Percentiles rank a stretch among this genome's conserved stretches.
phyloP scores from a whole-genome alignment of 495 filamentous ascomycete species.

The Darksidea phi region DNA sequence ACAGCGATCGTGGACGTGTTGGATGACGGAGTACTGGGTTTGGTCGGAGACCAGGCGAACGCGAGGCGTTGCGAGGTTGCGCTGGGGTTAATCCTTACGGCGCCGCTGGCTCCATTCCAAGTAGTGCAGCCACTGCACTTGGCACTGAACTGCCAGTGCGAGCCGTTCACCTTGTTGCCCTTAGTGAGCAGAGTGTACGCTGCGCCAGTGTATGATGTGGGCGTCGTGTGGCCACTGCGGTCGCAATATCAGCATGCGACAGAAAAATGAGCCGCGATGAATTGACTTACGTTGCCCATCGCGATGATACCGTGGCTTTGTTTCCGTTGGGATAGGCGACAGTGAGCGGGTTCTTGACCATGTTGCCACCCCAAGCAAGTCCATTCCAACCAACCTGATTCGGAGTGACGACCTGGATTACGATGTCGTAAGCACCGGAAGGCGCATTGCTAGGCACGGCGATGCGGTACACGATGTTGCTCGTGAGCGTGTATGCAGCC shows the following conservation, averaged over 20 bases:
- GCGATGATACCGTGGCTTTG: slow-evolving; percentile 44
- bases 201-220: slow-evolving; percentile 20
- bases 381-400: slow-evolving; percentile 48
- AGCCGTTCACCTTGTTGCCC: slow-evolving; percentile 23
- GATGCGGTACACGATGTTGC: slow-evolving; percentile 46
- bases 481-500: slow-evolving; percentile 44
- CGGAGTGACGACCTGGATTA: slow-evolving; percentile 49
- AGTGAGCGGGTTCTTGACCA: slow-evolving; percentile 52
- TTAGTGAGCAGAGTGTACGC: slow-evolving; percentile 14
- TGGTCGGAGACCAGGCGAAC: slow-evolving; percentile 14
- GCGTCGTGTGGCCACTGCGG: slow-evolving; percentile 20
- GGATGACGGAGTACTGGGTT: slow-evolving; percentile 8
- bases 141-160: slow-evolving; percentile 31
- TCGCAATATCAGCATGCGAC: not conserved
- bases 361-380: slow-evolving; percentile 52
- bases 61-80: slow-evolving; percentile 13
- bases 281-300: slow-evolving; percentile 47
- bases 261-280: not conserved
- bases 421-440: slow-evolving; percentile 48
- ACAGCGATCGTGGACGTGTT: slow-evolving; percentile 12
- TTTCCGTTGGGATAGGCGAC: slow-evolving; percentile 51
- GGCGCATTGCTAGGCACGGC: slow-evolving; percentile 49
- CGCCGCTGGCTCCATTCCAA: slow-evolving; percentile 3
- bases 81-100: slow-evolving; percentile 6
- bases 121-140: slow-evolving; percentile 29